These are phyloP conservation scores for Trifolium fragiferum DNA, from an alignment of 306 rosid genomes.

Conservation along the genomic window DNA sequence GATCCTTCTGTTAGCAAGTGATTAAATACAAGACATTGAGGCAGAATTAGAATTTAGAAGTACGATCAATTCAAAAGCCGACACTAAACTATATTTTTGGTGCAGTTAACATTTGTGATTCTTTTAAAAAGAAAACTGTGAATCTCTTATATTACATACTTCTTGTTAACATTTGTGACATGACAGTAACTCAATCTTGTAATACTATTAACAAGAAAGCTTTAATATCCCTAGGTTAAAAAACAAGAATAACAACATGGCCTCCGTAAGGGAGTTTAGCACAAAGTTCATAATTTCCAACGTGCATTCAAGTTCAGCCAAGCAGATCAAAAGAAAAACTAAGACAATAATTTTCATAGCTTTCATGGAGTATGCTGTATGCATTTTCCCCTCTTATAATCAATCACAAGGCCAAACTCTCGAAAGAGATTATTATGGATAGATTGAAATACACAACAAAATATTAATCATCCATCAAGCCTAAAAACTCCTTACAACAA, in stretches of 20 bases:
- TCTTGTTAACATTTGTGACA: no score
- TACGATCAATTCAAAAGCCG: conserved; percentile 20
- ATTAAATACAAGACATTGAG: conserved; percentile 35
- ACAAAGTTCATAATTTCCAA: not conserved
- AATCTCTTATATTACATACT: no score
- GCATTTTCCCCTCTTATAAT: not conserved
- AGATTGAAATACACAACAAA: conserved; percentile 32
- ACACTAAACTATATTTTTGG: conserved; percentile 20
- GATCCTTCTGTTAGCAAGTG: conserved; percentile 42
- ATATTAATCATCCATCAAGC: conserved; percentile 26
- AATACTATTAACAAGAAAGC: not conserved
- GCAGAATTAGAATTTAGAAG: conserved; percentile 11
- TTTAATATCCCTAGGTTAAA: conserved; percentile 2
- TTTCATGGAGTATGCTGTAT: not conserved
- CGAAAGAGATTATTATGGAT: conserved; percentile 36
- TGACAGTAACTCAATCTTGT: not conserved
- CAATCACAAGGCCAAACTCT: conserved; percentile 28
- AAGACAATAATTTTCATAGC: not conserved
- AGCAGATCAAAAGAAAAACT: conserved; percentile 15
- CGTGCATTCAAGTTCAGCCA: conserved; percentile 17
- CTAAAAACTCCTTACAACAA: not conserved
- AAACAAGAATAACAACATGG: conserved; percentile 16
- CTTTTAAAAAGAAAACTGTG: not conserved
- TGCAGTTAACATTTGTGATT: conserved; percentile 25
- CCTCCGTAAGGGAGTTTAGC: not conserved